Evolutionary conservation across 1,284 basidiomycete species (phyloP).

Genomic region (Melampsora larici-populina): DNA sequence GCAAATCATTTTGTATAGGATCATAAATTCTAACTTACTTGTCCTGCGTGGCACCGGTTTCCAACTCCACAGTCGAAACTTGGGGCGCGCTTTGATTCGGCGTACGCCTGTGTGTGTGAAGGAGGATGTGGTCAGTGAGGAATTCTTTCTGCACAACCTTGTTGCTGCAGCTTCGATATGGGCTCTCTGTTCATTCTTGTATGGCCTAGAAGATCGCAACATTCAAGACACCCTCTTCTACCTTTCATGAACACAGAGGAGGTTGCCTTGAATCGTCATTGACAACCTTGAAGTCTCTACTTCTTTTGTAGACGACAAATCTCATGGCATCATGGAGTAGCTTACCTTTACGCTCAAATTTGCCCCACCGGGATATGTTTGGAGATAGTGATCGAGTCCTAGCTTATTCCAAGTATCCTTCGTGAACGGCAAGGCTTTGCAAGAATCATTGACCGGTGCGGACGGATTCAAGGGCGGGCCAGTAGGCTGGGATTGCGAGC

Average conservation of each 20-base stretch:
- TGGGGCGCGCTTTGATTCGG: slow-evolving; percentile 11
- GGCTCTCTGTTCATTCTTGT: no score
- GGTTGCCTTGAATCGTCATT: not conserved
- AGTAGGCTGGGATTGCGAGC: not conserved
- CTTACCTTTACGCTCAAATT: slow-evolving; percentile 34
- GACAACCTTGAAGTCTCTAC: not conserved
- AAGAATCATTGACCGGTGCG: slow-evolving; percentile 19
- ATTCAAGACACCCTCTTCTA: no score
- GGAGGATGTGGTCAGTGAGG: no score
- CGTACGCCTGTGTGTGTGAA: slow-evolving; percentile 12
- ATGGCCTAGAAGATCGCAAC: no score
- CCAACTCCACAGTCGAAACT: slow-evolving; percentile 37
- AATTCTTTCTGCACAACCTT: no score
- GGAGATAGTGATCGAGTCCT: slow-evolving; percentile 29
- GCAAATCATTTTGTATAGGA: not conserved
- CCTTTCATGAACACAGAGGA: no score
- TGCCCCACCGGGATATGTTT: slow-evolving; percentile 34
- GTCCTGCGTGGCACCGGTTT: slow-evolving; percentile 22
- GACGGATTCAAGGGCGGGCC: slow-evolving; percentile 29
- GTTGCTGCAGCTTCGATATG: no score
- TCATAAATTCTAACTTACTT: not conserved
- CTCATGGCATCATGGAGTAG: not conserved
- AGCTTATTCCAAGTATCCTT: slow-evolving; percentile 38
- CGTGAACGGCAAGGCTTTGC: slow-evolving; percentile 28
- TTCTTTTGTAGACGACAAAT: not conserved